Evolutionary conservation across 768 basidiomycete species (phyloP), one percentile per base, ranked within the genome.

Genomic region (Suillus lakei): DNA sequence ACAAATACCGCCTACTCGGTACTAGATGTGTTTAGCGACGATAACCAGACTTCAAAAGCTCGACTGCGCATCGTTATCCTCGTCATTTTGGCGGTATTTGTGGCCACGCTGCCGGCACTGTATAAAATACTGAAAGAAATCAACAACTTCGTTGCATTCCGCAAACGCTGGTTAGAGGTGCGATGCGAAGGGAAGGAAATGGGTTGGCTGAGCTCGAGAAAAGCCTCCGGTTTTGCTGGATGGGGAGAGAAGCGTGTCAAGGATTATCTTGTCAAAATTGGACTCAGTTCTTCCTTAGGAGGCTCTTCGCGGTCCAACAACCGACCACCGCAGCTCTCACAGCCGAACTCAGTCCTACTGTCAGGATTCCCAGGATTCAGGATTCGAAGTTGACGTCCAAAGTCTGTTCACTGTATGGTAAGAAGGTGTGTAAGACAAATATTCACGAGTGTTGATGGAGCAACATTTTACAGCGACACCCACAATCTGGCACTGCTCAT

Each of bases 211-310:
- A 87, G 88, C 70, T 86, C 85, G 0, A 78, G 76, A 5, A 74
- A 81, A 28, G 90, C 91, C 3, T 89, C 88, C 21, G 91, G 90
- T 3, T 90, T 91, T 67, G 80, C 81, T 8, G 86, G 86, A 2
- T 90, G 89, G 89, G 89, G 91, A 12, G 93, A 95, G 75, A 86
- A 87, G 69, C 81, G 84, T 34, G 71, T 94, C 67, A 92, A 92
- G 76, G 87, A 90, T 67, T 88, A 86, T 70, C 78, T 93, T 28
- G 74, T 86, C 63, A 88, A 88, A 73, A 78, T 83, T 36, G 90
- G 91, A 2, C 75, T 92, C n/a, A 88, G 89, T 71, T 86, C 86
- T 23, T 81, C 82, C 1, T 74, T 90, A 68, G 85, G 83, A 28
- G 70, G 64, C 39, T 7, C 76, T 71, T 67, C 76, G 71, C 70